Conservation (phyloP, 2,329 filamentous ascomycete species). For the Clarireedia paspali region DNA sequence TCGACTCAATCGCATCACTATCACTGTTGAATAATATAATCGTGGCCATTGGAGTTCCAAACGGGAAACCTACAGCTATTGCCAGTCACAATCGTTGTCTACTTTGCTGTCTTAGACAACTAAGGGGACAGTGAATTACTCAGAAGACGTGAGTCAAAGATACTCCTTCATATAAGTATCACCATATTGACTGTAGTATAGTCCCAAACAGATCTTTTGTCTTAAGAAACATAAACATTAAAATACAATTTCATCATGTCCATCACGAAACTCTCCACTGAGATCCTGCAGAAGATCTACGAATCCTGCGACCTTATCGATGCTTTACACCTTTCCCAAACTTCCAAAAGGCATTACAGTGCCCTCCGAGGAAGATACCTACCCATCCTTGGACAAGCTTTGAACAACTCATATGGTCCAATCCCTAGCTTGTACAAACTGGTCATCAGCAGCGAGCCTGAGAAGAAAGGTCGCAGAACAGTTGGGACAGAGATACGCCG, state of each 20-base stretch:
- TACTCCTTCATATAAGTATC: too few species aligned
- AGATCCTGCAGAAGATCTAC: conserved; percentile 27
- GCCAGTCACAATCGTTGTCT: too few species aligned
- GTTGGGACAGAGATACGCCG: conserved; percentile 26
- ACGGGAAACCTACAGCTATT: too few species aligned
- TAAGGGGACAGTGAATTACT: too few species aligned
- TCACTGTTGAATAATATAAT: conserved; percentile 8
- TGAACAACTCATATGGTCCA: conserved; percentile 25
- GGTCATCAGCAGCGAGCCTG: conserved; percentile 23
- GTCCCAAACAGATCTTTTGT: too few species aligned
- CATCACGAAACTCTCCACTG: conserved; percentile 25
- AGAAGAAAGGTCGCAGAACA: conserved; percentile 20
- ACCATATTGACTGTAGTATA: too few species aligned
- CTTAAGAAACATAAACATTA: background rate
- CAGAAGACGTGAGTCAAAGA: too few species aligned
- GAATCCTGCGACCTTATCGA: conserved; percentile 23
- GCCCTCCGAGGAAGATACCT: conserved; percentile 23
- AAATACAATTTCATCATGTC: conserved; percentile 18
- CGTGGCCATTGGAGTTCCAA: background rate
- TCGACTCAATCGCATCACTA: conserved; percentile 15
- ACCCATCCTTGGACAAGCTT: conserved; percentile 18
- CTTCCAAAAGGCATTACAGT: conserved; percentile 22
- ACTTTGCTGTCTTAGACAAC: too few species aligned
- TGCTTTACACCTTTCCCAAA: conserved; percentile 25
- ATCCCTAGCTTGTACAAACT: conserved; percentile 24